Evolutionary conservation across 495 filamentous ascomycete species (phyloP).

Genomic region (Penicillium desertorum): DNA sequence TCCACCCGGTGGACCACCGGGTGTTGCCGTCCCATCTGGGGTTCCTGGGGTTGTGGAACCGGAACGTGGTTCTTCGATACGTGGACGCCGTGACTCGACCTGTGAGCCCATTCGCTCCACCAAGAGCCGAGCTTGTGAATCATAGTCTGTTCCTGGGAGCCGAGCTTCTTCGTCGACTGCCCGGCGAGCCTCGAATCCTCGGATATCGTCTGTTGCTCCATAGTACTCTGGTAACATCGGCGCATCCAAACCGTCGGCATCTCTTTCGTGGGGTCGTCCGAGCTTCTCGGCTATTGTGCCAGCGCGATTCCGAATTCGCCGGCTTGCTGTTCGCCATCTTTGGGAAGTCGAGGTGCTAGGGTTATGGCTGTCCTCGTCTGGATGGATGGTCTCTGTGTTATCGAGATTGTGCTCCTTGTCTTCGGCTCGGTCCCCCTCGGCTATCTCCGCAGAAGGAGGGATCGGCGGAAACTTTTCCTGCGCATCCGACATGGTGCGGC

Average conservation of each 20-base stretch:
- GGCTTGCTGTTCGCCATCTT: constrained; percentile 28
- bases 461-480: constrained; percentile 19
- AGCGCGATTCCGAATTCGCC: constrained; percentile 22
- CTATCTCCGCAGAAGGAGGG: constrained; percentile 13
- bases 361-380: constrained; percentile 16
- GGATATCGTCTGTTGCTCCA: constrained; percentile 32
- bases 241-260: constrained; percentile 30
- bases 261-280: constrained; percentile 29
- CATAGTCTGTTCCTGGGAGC: constrained; percentile 13
- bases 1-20: constrained; percentile 24
- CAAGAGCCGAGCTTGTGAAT: constrained; percentile 30
- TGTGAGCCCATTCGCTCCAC: constrained; percentile 26
- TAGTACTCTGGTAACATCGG: constrained; percentile 29
- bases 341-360: constrained; percentile 14
- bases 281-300: constrained; percentile 26
- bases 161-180: constrained; percentile 22
- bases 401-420: background rate
- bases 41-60: constrained; percentile 18
- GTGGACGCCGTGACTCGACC: background rate
- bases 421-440: constrained; percentile 11
- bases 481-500: constrained; percentile 15
- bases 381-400: constrained; percentile 3
- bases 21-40: constrained; percentile 21
- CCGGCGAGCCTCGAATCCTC: constrained; percentile 20
- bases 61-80: constrained; percentile 16